These are phyloP conservation scores for Lotmaria passim DNA, from an alignment of 208 protist genomes.

Conservation along the genomic window DNA sequence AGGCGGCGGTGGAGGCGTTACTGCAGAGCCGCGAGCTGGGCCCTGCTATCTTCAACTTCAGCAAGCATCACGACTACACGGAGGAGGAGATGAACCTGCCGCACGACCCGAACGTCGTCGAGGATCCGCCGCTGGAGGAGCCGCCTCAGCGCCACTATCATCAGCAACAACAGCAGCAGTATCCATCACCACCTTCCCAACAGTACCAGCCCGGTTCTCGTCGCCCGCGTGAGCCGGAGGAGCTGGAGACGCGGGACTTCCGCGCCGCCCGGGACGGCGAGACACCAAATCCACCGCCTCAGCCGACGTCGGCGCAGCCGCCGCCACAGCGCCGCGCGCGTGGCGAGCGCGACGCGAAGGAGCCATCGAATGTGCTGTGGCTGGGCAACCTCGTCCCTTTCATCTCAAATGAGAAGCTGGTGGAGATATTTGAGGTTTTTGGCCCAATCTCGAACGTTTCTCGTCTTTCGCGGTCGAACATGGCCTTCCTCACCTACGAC, in stretches of 20 bases:
- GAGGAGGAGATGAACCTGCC: slow-evolving; percentile 67
- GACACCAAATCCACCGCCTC: background rate
- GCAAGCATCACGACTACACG: slow-evolving; percentile 86
- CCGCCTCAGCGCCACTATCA: slow-evolving; percentile 10
- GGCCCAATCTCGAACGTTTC: slow-evolving; percentile 71
- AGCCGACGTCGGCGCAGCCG: background rate
- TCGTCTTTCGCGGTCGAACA: slow-evolving; percentile 64
- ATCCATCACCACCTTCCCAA: background rate
- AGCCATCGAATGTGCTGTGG: slow-evolving; percentile 86
- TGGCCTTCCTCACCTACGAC: slow-evolving; percentile 89
- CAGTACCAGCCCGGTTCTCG: slow-evolving; percentile 15
- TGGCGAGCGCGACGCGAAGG: slow-evolving; percentile 55
- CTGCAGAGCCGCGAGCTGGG: slow-evolving; percentile 58
- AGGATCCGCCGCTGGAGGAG: slow-evolving; percentile 24
- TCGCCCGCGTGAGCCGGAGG: slow-evolving; percentile 20
- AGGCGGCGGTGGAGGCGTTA: slow-evolving; percentile 70
- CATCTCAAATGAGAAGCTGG: slow-evolving; percentile 70
- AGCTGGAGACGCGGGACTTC: slow-evolving; percentile 23
- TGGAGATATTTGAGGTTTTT: slow-evolving; percentile 82
- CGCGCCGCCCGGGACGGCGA: slow-evolving; percentile 20
- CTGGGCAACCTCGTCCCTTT: slow-evolving; percentile 74
- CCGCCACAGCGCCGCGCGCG: slow-evolving; percentile 56
- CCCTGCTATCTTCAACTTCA: slow-evolving; percentile 78
- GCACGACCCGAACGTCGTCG: slow-evolving; percentile 47
- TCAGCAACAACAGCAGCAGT: slow-evolving; percentile 1